Percentiles rank a stretch among this genome's conserved stretches.
These are phyloP conservation scores for Poa pratensis DNA, from an alignment of 176 grass and related monocot species.

Conservation along the genomic window DNA sequence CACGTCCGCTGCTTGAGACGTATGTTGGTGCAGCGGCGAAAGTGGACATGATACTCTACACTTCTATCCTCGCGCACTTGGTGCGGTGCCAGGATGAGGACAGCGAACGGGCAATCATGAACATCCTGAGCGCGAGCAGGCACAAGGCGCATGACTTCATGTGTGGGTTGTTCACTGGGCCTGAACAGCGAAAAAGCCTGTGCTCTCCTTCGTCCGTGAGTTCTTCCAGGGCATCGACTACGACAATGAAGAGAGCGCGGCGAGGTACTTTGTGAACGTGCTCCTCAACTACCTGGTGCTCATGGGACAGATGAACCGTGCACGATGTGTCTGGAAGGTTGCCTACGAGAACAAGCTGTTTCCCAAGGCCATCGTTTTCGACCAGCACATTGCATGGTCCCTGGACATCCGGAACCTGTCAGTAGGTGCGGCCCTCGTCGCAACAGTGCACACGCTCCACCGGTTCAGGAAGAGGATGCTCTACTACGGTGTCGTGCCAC, in stretches of 20 bases:
- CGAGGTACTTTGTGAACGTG: constrained; percentile 89
- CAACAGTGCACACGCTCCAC: constrained; percentile 83
- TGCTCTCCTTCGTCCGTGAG: constrained; percentile 78
- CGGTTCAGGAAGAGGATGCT: constrained; percentile 96
- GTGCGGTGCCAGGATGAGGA: constrained; percentile 80
- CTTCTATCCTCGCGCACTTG: constrained; percentile 79
- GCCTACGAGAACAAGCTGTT: constrained; percentile 96
- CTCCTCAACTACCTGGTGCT: constrained; percentile 93
- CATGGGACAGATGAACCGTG: constrained; percentile 98
- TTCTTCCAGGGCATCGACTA: constrained; percentile 95
- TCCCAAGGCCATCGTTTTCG: constrained; percentile 93
- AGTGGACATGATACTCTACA: constrained; percentile 95
- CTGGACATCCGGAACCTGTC: constrained; percentile 84
- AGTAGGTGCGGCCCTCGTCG: constrained; percentile 64
- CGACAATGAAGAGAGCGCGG: constrained; percentile 70
- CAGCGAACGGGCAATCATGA: constrained; percentile 82
- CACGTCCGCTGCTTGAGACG: constrained; percentile 71
- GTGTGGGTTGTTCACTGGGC: constrained; percentile 81
- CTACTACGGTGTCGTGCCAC: constrained; percentile 88
- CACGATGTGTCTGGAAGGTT: constrained; percentile 93
- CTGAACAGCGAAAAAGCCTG: constrained; percentile 89
- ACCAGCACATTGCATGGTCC: constrained; percentile 97
- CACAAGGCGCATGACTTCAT: constrained; percentile 92
- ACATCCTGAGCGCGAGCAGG: constrained; percentile 74
- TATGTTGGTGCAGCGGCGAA: constrained; percentile 70